A percentile compares a stretch with the other conserved stretches of the same genome.
Evolutionary conservation across 108 stramenopile species (phyloP).

Genomic region (Skeletonema potamos): DNA sequence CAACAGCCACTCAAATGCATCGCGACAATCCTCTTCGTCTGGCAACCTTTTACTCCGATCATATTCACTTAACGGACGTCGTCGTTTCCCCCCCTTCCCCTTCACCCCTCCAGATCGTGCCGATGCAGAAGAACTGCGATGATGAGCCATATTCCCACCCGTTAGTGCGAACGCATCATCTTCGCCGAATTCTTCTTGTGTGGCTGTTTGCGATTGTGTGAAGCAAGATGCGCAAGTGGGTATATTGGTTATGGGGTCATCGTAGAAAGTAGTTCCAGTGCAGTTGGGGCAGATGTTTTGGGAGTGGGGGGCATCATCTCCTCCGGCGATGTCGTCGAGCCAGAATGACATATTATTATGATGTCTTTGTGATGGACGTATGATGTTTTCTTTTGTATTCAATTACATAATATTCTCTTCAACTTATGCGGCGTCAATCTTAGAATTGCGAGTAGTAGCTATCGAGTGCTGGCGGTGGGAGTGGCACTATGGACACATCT

Average conservation of each 20-base stretch:
- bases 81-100: not conserved
- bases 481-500: too few relatives aligned
- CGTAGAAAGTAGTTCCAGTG: conserved; percentile 61
- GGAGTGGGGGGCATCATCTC: not conserved
- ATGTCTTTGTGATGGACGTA: too few relatives aligned
- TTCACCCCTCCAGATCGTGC: not conserved
- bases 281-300: conserved; percentile 66
- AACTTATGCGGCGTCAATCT: too few relatives aligned
- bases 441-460: too few relatives aligned
- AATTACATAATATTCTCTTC: too few relatives aligned
- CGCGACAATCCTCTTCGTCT: conserved; percentile 51
- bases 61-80: conserved; percentile 41
- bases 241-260: conserved; percentile 56
- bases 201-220: conserved; percentile 64
- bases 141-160: conserved; percentile 24
- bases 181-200: conserved; percentile 61
- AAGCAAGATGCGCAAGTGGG: conserved; percentile 66
- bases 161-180: conserved; percentile 55
- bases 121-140: not conserved
- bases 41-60: conserved; percentile 52
- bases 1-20: conserved; percentile 53
- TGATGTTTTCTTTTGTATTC: too few relatives aligned
- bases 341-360: not conserved
- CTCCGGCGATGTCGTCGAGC: not conserved
- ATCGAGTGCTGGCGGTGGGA: too few relatives aligned